These are phyloP conservation scores for Amanita rubescens DNA, from an alignment of 768 basidiomycete genomes.

Conservation along the genomic window DNA sequence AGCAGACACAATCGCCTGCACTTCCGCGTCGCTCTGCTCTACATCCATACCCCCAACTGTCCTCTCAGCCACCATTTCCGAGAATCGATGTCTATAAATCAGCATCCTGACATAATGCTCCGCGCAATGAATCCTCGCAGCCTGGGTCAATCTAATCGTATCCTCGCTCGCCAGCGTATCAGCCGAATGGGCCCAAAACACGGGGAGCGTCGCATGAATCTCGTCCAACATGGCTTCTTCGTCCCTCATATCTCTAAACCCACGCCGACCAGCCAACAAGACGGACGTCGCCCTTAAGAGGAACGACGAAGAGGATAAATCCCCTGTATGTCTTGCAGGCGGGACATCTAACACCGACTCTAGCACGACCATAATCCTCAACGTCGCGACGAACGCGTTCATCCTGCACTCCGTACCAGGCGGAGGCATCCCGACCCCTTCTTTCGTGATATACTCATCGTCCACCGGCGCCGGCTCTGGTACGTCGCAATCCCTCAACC, in stretches of 20 bases:
- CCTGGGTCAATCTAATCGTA: conserved; percentile 84
- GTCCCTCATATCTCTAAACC: conserved; percentile 63
- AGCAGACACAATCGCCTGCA: conserved; percentile 69
- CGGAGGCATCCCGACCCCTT: conserved; percentile 60
- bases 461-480: conserved; percentile 79
- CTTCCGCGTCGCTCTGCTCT: conserved; percentile 61
- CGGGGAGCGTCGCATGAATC: conserved; percentile 61
- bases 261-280: conserved; percentile 47
- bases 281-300: conserved; percentile 62
- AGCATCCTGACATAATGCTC: conserved; percentile 85
- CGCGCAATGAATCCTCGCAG: conserved; percentile 78
- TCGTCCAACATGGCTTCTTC: conserved; percentile 81
- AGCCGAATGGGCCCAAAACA: conserved; percentile 72
- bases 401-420: conserved; percentile 69
- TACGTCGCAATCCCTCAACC: conserved; percentile 88
- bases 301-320: conserved; percentile 58
- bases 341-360: conserved; percentile 84
- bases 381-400: conserved; percentile 68
- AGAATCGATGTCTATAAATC: conserved; percentile 84
- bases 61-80: conserved; percentile 67
- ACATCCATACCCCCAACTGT: conserved; percentile 31
- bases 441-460: conserved; percentile 82
- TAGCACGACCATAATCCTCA: conserved; percentile 81
- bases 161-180: conserved; percentile 81
- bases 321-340: conserved; percentile 54